Evolutionary conservation across 139 green algal species (phyloP), one percentile per base, ranked within the genome.

Genomic region (Chlamydomonas sphaeroides): DNA sequence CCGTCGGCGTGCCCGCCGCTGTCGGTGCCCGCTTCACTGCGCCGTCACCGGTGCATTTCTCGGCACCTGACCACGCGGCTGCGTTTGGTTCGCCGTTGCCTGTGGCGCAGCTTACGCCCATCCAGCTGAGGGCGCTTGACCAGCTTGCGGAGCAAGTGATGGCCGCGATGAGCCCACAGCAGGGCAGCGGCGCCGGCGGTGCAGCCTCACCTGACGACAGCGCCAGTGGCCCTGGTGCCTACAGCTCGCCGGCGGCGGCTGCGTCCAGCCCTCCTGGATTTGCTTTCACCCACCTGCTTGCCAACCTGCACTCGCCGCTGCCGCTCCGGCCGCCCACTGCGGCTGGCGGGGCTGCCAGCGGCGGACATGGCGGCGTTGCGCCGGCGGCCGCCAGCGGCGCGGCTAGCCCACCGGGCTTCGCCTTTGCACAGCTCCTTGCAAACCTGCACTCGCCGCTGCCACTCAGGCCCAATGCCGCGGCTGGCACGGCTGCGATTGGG

Each of bases 101-200:
- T 6, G 21, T 72, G 7, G n/a, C 65, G 75, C n/a, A 63, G 23
- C 75, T 82, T 1, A 73, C 75, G 11, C 75, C 75, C 2, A 42
- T 82, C 32, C 75, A 82, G 21, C 10, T 82, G 62, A 61, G 75
- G 17, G n/a, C 28, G 5, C 32, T 82, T 21, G 75, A 82, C 62
- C 14, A 49, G 7, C 45, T 82, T 4, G 75, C 75, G 0, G 32
- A n/a, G 23, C n/a, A 80, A 0, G 57, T 62, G 33, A 61, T 80
- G 25, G 59, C 74, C 1, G 74, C 38, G 0, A 45, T 71, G 23
- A 61, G 72, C 57, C 72, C 49, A 20, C 49, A 18, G 6, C 49
- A 18, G 49, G 18, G 45, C 45, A 14, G 49, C 21, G 49, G 18
- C 18, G n/a, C 61, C 2, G 1, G n/a, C 21, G 6, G 61, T 23